Percentiles rank a stretch among this genome's conserved stretches.
Conservation (phyloP, 2,329 filamentous ascomycete genomes). For the Arthroderma sp. region DNA sequence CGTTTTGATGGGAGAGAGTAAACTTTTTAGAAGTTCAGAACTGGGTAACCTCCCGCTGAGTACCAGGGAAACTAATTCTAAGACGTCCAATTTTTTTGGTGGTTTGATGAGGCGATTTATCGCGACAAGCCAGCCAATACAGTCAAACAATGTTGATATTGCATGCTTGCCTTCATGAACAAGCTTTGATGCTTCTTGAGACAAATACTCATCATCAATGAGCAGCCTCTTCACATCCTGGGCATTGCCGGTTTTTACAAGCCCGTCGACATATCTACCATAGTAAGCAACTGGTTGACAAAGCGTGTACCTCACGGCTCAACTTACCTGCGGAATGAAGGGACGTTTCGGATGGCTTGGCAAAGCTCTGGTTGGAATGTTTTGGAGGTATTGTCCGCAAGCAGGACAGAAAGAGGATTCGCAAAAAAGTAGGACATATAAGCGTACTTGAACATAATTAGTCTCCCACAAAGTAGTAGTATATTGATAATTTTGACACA, state of each 20-base stretch:
- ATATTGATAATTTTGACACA: slow-evolving; percentile 12
- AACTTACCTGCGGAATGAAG: slow-evolving; percentile 40
- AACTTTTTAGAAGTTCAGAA: slow-evolving; percentile 39
- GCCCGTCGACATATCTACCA: slow-evolving; percentile 27
- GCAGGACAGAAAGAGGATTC: slow-evolving; percentile 42
- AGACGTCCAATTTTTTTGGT: slow-evolving; percentile 18
- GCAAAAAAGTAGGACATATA: slow-evolving; percentile 54
- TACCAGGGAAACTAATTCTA: slow-evolving; percentile 27
- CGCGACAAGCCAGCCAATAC: slow-evolving; percentile 17
- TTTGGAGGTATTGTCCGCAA: slow-evolving; percentile 20
- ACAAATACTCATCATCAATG: slow-evolving; percentile 36
- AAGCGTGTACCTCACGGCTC: background rate
- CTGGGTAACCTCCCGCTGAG: slow-evolving; percentile 40
- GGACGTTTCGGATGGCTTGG: slow-evolving; percentile 43
- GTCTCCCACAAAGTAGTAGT: background rate
- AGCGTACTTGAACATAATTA: slow-evolving; percentile 37
- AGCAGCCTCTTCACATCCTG: slow-evolving; percentile 33
- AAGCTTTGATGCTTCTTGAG: slow-evolving; percentile 26
- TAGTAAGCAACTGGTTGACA: slow-evolving; percentile 9
- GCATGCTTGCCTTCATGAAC: slow-evolving; percentile 28
- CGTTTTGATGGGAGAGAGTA: slow-evolving; percentile 40
- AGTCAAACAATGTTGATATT: slow-evolving; percentile 25
- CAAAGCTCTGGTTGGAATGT: slow-evolving; percentile 31
- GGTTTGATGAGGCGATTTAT: slow-evolving; percentile 19
- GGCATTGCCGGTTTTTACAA: slow-evolving; percentile 24